Base-by-base conservation (phyloP, 192 early-diverging fungal species). In the Lunasporangiospora selenospora region DNA sequence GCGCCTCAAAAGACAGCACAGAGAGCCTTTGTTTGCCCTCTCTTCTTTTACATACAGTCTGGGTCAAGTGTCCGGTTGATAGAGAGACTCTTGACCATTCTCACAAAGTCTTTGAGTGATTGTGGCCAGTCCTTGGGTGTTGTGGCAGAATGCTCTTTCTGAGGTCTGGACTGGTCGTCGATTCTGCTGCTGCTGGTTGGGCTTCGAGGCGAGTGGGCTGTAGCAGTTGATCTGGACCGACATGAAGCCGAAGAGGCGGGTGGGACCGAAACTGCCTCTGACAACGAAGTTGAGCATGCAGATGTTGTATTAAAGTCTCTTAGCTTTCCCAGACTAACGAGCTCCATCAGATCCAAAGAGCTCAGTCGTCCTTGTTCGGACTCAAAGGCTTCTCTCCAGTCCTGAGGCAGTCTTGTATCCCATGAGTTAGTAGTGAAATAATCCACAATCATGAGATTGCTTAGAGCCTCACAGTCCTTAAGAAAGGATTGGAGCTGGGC, bases 51-150 rank as follows among this genome's bases (percentile, higher is more conserved):
- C 61, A 43, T 62, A 82, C 77, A 79, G 19, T 63, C 61, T 4
- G 53, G 44, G 18, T 71, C 52, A 23, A 55, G 59, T 10, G 58
- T 56, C 10, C 75, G 57, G 16, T 69, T 65, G 23, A 81, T 65
- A 3, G 77, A 60, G 1, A 67, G 50, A n/a, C 37, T 34, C 24
- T 67, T 62, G 30, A 75, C 58, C 42, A 62, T 55, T 13, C 48
- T 12, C 13, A 79, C 56, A 65, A 75, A 82, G 0, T 54, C 65
- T 37, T 77, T 65, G 7, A 82, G 36, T 1, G 78, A 75, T 12
- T 79, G 70, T 41, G 81, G 81, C 81, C 81, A 82, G 66, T 79
- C 71, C n/a, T n/a, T n/a, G n/a, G n/a, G n/a, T n/a, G n/a, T n/a
- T n/a, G n/a, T n/a, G n/a, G n/a, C n/a, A n/a, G n/a, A n/a, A n/a